Conservation (phyloP, 805 yeast genomes). For the Hanseniaspora taiwanica region DNA sequence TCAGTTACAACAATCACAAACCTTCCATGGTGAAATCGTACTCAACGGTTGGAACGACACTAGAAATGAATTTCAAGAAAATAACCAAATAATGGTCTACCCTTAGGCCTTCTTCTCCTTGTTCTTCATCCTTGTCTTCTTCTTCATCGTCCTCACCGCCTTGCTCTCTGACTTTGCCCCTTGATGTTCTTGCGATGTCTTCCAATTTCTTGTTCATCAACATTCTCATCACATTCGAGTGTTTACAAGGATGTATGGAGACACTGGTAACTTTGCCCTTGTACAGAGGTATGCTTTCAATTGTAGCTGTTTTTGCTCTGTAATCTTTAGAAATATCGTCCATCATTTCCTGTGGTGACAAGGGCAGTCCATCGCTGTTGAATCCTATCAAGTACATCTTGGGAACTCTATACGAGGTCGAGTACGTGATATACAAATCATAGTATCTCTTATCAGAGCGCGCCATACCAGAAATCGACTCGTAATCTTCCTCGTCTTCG, state of each 20-base stretch:
- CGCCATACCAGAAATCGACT: conserved; percentile 4
- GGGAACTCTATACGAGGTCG: conserved; percentile 92
- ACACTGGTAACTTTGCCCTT: conserved; percentile 35
- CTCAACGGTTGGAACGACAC: conserved; percentile 96
- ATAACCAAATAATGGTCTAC: conserved; percentile 87
- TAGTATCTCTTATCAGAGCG: conserved; percentile 47
- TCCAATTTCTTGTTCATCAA: conserved; percentile 59
- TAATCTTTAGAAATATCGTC: conserved; percentile 89
- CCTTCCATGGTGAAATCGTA: conserved; percentile 99
- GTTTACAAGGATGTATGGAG: conserved; percentile 93
- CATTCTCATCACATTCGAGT: conserved; percentile 87
- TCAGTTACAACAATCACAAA: conserved; percentile 25
- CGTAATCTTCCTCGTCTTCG: conserved; percentile 23
- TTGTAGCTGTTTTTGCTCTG: conserved; percentile 90
- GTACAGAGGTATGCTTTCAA: conserved; percentile 80
- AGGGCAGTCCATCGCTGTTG: conserved; percentile 69
- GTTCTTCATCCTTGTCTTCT: conserved; percentile 59
- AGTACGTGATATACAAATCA: conserved; percentile 82
- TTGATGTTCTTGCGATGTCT: too few species aligned
- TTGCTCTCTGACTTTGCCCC: too few species aligned
- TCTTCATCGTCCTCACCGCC: conserved; percentile 30
- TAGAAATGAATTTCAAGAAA: conserved; percentile 85
- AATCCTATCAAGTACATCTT: conserved; percentile 86
- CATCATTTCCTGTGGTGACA: conserved; percentile 82
- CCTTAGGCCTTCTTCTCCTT: conserved; percentile 39